Evolutionary conservation across 495 filamentous ascomycete genomes (phyloP).

Genomic region (Penicillium fimorum): DNA sequence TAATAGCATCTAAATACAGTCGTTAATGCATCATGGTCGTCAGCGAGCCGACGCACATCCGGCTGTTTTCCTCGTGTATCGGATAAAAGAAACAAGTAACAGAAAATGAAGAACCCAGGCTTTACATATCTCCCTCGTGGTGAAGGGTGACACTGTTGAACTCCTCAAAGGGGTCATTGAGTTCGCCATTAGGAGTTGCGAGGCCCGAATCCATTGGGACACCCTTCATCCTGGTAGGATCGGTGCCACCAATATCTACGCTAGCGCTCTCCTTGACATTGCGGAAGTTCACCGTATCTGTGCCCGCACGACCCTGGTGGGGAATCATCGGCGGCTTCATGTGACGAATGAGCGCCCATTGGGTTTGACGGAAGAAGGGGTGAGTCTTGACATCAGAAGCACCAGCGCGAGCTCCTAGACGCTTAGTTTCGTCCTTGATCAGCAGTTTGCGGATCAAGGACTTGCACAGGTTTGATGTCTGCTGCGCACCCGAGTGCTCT

Average conservation of each 20-base stretch:
- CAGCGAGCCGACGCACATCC: constrained; percentile 31
- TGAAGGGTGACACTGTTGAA: constrained; percentile 98
- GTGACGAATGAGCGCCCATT: constrained; percentile 95
- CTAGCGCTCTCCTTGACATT: constrained; percentile 97
- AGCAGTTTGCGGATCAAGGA: constrained; percentile 93
- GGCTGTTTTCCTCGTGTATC: constrained; percentile 22
- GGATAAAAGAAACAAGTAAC: constrained; percentile 17
- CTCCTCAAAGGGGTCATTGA: constrained; percentile 94
- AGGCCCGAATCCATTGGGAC: constrained; percentile 83
- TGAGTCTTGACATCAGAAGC: constrained; percentile 96
- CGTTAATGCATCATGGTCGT: constrained; percentile 46
- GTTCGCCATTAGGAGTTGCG: constrained; percentile 79
- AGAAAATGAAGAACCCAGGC: constrained; percentile 13
- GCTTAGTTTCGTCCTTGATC: constrained; percentile 96
- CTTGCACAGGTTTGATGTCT: constrained; percentile 92
- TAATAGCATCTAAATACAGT: constrained; percentile 29
- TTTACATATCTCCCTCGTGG: constrained; percentile 76
- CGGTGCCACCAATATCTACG: constrained; percentile 74
- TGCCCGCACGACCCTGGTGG: constrained; percentile 76
- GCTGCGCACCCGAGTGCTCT: constrained; percentile 77
- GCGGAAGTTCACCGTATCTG: constrained; percentile 94
- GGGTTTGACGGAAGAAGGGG: constrained; percentile 91
- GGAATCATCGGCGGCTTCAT: constrained; percentile 99
- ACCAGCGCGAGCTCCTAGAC: constrained; percentile 89
- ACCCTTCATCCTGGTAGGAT: constrained; percentile 62